Base-by-base conservation (phyloP, 2,329 filamentous ascomycete species). In the Zymoseptoria brevis region DNA sequence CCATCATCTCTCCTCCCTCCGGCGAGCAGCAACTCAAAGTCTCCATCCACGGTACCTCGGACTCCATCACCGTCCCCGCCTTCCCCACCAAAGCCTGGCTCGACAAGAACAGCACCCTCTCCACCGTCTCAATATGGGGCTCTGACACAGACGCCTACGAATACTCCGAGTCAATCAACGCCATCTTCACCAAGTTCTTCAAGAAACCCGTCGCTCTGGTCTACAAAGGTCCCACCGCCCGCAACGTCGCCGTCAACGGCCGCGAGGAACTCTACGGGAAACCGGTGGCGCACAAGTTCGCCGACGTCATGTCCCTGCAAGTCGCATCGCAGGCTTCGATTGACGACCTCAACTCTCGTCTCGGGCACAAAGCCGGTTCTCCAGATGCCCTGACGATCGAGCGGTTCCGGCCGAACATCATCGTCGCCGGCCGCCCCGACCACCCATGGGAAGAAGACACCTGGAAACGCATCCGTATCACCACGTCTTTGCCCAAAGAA, bases 341-440 rank as follows among this genome's bases (percentile, higher is more conserved):
- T 26, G 70, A 72, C 6, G 84, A 87, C 65, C 75, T 87, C 24
- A 87, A 87, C 67, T 60, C 66, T 2, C 77, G 83, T 13, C 73
- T 87, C 22, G 30, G 62, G 51, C 56, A 64, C 26, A 69, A 66
- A 22, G 76, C 77, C 0, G 73, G 77, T 24, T 74, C 78, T 4
- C 58, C 62, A 16, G 60, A 62, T n/a, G 73, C 76, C n/a, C 78
- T 85, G 35, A 80, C 76, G 0, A 80, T 86, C 58, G 83, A 86
- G 68, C 79, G 84, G 1, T 87, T 87, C 69, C 74, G 85, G 19
- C 83, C 84, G 1, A 87, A 87, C 68, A 83, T 87, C 57, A 76
- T 87, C 21, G 77, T 87, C 50, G 73, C 75, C 13, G 84, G 84
- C 1, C 73, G 75, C 48, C 73, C 75, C 56, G 64, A 65, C 35